Base-by-base conservation (phyloP, 108 stramenopile species). In the Cyclotella distinguenda region DNA sequence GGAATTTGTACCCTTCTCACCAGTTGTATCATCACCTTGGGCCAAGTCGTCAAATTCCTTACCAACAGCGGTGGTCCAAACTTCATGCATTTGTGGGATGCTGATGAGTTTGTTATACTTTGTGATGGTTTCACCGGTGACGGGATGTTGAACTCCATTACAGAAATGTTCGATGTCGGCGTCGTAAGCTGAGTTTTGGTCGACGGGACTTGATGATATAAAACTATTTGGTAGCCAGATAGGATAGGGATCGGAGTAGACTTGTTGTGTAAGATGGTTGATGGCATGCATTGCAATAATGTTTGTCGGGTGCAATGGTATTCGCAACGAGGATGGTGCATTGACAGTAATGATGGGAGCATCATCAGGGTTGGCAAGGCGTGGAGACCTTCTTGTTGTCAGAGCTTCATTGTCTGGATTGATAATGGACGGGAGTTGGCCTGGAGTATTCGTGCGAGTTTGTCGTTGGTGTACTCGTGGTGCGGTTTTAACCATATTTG, bases 111-210 rank as follows among this genome's bases (percentile, higher is more conserved):
- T 4, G 27, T 48, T 32, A 22, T 62, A 46, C 18, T 46, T 69
- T 10, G 28, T 39, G 30, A 60, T 60, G 1, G 22, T 43, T 60
- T 60, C 59, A 9, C 40, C 40, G 13, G 59, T 60, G 33, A 42
- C 23, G 13, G 38, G 38, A 40, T 40, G 40, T n/a, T 6, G 5
- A 2, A 40, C 57, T 23, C 35, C 35, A 38, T 31, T 34, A 19
- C 35, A 34, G 15, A 56, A 16, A 16, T 56, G 55, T 56, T 56
- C 55, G 28, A 50, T 50, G 25, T 50, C 25, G 4, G 10, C 4
- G 13, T 50, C 49, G 25, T 50, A 50, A 26, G 4, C 25, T 5
- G 49, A 4, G 9, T 4, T 8, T 26, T 50, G 49, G 4, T 27
- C 13, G 4, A 12, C 9, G 4, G 49, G 49, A 26, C 49, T 50